Percentiles rank a stretch among this genome's conserved stretches.
phyloP scores from a whole-genome alignment of 2,329 filamentous ascomycete species.

The Elsinoe fawcettii region DNA sequence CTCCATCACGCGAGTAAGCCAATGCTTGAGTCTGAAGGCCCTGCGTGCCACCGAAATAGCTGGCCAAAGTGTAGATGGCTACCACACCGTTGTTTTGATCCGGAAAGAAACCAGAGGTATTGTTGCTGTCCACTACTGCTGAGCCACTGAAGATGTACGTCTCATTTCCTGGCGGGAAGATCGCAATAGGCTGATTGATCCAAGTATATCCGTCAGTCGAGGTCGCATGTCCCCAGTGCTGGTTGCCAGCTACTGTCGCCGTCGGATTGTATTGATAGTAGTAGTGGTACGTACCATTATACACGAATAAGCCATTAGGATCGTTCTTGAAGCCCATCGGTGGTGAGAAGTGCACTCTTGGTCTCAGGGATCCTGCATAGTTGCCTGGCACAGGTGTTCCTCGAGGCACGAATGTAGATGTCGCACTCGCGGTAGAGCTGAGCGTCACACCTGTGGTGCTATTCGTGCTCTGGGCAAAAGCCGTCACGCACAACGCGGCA shows the following conservation, averaged over 20 bases:
- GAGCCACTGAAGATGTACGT: slow-evolving; percentile 49
- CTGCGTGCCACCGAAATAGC: slow-evolving; percentile 31
- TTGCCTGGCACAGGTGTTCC: slow-evolving; percentile 18
- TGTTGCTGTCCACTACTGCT: slow-evolving; percentile 53
- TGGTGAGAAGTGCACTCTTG: slow-evolving; percentile 20
- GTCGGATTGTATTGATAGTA: slow-evolving; percentile 57
- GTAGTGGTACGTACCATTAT: slow-evolving; percentile 52
- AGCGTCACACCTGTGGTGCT: background rate
- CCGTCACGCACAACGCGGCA: background rate
- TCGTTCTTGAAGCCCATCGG: slow-evolving; percentile 43
- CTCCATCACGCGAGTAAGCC: slow-evolving; percentile 54
- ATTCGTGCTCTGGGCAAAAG: background rate
- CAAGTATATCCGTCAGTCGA: slow-evolving; percentile 56
- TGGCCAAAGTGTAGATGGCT: slow-evolving; percentile 49
- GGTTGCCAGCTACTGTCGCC: slow-evolving; percentile 45
- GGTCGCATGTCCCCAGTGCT: slow-evolving; percentile 62
- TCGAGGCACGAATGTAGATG: slow-evolving; percentile 12
- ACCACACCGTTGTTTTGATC: slow-evolving; percentile 54
- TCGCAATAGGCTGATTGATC: slow-evolving; percentile 56
- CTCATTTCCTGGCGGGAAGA: slow-evolving; percentile 50
- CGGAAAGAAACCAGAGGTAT: slow-evolving; percentile 59
- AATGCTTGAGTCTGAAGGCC: slow-evolving; percentile 50
- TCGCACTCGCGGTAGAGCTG: background rate
- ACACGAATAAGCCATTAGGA: slow-evolving; percentile 55
- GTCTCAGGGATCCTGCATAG: slow-evolving; percentile 18